Conservation (phyloP, 2,329 filamentous ascomycete species). For the Pyricularia pennisetigena region DNA sequence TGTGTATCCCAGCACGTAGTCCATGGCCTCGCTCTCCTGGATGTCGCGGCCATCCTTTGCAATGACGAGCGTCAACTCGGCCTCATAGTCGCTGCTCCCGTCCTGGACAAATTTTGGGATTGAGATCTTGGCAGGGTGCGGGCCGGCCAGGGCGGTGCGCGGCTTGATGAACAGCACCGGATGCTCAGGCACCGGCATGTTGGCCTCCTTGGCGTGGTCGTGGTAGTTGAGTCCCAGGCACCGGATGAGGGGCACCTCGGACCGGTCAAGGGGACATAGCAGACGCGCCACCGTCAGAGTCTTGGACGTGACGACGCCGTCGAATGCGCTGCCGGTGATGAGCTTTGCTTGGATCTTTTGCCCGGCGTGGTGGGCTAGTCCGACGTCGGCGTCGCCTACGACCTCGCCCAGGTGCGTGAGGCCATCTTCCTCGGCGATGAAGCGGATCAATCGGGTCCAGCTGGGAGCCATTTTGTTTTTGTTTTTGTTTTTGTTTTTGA, state of each 20-base stretch:
- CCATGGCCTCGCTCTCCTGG: slow-evolving; percentile 22
- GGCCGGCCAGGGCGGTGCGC: slow-evolving; percentile 21
- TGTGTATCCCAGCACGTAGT: slow-evolving; percentile 29
- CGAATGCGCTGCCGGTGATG: slow-evolving; percentile 23
- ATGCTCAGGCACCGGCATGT: slow-evolving; percentile 22
- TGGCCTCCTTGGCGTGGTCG: slow-evolving; percentile 27
- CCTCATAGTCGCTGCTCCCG: slow-evolving; percentile 28
- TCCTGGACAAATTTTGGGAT: slow-evolving; percentile 23
- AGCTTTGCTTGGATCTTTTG: slow-evolving; percentile 21
- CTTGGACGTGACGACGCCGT: slow-evolving; percentile 22
- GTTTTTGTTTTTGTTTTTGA: neutral
- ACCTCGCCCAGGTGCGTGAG: slow-evolving; percentile 28
- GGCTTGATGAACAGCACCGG: slow-evolving; percentile 30
- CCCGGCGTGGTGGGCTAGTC: slow-evolving; percentile 20
- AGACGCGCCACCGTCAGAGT: slow-evolving; percentile 17
- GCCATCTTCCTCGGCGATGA: slow-evolving; percentile 29
- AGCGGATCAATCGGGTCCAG: slow-evolving; percentile 30
- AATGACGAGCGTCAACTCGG: slow-evolving; percentile 27
- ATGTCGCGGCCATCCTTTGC: slow-evolving; percentile 26
- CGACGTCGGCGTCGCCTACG: slow-evolving; percentile 21
- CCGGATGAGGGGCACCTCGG: slow-evolving; percentile 28
- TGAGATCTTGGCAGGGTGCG: slow-evolving; percentile 18
- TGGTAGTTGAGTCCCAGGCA: slow-evolving; percentile 36
- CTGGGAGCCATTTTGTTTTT: slow-evolving; percentile 6
- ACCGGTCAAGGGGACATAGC: slow-evolving; percentile 21